A percentile compares a stretch with the other conserved stretches of the same genome.
Evolutionary conservation across 257 asterid genomes (phyloP).

Genomic region (Forsythia suspensa): DNA sequence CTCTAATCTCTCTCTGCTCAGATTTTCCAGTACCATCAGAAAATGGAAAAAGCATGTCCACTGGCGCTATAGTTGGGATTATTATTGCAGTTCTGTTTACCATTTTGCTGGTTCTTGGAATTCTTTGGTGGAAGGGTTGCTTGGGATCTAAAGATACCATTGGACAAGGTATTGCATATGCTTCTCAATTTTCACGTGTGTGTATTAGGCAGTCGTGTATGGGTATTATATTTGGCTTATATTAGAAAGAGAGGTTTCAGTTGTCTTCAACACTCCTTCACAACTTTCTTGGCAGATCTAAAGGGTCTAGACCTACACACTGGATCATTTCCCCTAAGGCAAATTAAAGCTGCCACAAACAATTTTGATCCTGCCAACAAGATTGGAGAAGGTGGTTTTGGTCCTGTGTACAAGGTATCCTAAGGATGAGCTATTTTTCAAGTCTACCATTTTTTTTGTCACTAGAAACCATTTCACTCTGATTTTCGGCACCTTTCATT

Average conservation of each 20-base stretch:
- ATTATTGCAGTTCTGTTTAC: conserved; percentile 40
- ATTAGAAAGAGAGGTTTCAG: background rate
- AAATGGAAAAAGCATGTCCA: conserved; percentile 37
- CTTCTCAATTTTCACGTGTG: background rate
- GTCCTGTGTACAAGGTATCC: conserved; percentile 58
- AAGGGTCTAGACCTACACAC: conserved; percentile 51
- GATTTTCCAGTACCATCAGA: conserved; percentile 48
- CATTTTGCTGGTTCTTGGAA: conserved; percentile 29
- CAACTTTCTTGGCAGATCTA: conserved; percentile 29
- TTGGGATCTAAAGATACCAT: conserved; percentile 25
- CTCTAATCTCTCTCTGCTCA: conserved; percentile 26
- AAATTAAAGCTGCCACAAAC: conserved; percentile 56
- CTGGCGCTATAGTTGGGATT: conserved; percentile 53
- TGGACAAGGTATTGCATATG: conserved; percentile 40
- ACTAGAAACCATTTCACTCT: background rate
- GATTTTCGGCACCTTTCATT: background rate
- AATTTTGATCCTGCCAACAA: conserved; percentile 58
- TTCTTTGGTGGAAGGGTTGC: conserved; percentile 71
- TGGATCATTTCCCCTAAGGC: conserved; percentile 44
- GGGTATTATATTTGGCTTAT: background rate
- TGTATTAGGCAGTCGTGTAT: background rate
- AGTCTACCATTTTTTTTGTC: background rate
- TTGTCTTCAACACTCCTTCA: background rate
- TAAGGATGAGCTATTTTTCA: background rate
- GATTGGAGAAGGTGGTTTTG: conserved; percentile 75